Conservation (phyloP, 805 yeast genomes). For the Candida endomychidarum region DNA sequence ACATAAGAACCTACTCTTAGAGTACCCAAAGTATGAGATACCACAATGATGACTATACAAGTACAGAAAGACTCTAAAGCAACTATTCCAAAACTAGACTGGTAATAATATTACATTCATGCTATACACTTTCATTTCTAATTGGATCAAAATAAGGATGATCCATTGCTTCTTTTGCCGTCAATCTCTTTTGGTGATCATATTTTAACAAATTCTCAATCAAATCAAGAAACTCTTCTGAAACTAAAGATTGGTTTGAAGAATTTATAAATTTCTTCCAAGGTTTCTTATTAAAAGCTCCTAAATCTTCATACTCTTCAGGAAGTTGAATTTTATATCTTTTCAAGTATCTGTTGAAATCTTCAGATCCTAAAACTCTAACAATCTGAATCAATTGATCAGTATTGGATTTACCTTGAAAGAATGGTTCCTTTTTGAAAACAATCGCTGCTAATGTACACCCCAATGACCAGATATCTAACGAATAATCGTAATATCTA, state of each 20-base stretch:
- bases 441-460: constrained; percentile 90
- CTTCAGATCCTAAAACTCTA: constrained; percentile 83
- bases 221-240: constrained; percentile 71
- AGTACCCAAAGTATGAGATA: too few relatives aligned
- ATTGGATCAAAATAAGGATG: constrained; percentile 48
- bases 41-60: too few relatives aligned
- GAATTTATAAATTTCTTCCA: constrained; percentile 78
- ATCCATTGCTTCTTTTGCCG: constrained; percentile 85
- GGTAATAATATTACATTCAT: too few relatives aligned
- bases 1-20: too few relatives aligned
- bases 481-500: constrained; percentile 85
- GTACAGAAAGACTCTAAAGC: too few relatives aligned
- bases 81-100: too few relatives aligned
- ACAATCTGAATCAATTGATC: constrained; percentile 91
- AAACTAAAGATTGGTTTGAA: constrained; percentile 65
- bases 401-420: constrained; percentile 86
- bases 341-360: constrained; percentile 61
- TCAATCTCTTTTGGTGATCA: constrained; percentile 85
- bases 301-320: constrained; percentile 67
- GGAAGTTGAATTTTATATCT: constrained; percentile 74
- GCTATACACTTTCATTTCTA: too few relatives aligned
- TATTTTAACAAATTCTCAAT: constrained; percentile 77
- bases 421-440: constrained; percentile 88
- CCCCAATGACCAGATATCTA: constrained; percentile 93
- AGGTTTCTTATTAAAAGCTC: constrained; percentile 74